A percentile compares a stretch with the other conserved stretches of the same genome.
These are phyloP conservation scores for Pisolithus sp. DNA, from an alignment of 768 basidiomycete genomes.

Conservation along the genomic window DNA sequence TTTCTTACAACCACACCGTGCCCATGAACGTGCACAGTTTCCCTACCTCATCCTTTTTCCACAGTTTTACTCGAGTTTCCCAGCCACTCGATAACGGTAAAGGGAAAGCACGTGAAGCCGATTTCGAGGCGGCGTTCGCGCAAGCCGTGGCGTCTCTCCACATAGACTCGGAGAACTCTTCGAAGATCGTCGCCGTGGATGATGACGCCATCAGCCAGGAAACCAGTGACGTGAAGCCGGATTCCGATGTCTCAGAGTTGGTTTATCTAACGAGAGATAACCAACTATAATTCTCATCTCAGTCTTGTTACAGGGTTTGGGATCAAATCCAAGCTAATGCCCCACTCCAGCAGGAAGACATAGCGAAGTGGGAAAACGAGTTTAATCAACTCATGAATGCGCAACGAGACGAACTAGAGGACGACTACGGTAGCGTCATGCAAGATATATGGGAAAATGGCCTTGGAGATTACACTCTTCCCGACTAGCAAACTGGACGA, in stretches of 20 bases:
- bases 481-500: slow-evolving; percentile 51
- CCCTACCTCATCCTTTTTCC: slow-evolving; percentile 30
- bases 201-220: slow-evolving; percentile 35
- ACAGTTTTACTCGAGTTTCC: slow-evolving; percentile 20
- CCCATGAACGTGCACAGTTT: slow-evolving; percentile 28
- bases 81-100: slow-evolving; percentile 51
- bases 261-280: slow-evolving; percentile 13
- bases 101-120: slow-evolving; percentile 69
- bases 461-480: slow-evolving; percentile 34
- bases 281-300: slow-evolving; percentile 2
- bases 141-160: slow-evolving; percentile 52
- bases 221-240: slow-evolving; percentile 17
- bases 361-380: slow-evolving; percentile 79
- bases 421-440: slow-evolving; percentile 57
- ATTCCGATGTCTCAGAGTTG: slow-evolving; percentile 49
- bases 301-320: slow-evolving; percentile 45
- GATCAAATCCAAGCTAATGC: slow-evolving; percentile 50
- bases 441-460: slow-evolving; percentile 59
- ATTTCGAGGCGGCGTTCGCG: slow-evolving; percentile 83
- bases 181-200: slow-evolving; percentile 49
- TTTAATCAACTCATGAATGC: slow-evolving; percentile 72
- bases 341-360: slow-evolving; percentile 53
- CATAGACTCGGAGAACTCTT: slow-evolving; percentile 35
- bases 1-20: slow-evolving; percentile 20
- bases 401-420: slow-evolving; percentile 59